phyloP scores from a whole-genome alignment of 2,329 filamentous ascomycete species.

The Apiospora rasikravindrae region DNA sequence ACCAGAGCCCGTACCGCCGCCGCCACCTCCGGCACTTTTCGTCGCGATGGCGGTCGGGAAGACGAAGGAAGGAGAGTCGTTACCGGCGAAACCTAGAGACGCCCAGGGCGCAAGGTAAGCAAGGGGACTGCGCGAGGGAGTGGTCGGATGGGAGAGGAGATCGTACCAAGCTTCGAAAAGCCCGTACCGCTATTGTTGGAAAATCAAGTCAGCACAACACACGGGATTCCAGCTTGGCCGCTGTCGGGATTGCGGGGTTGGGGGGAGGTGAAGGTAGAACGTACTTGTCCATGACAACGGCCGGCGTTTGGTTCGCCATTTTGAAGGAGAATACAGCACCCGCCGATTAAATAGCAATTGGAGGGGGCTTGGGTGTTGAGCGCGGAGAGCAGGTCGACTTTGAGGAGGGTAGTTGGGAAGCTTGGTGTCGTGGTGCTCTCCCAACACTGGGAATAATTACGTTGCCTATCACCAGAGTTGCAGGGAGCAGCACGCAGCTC shows the following conservation, averaged over 20 bases:
- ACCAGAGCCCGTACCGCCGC: constrained; percentile 80
- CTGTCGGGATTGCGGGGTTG: constrained; percentile 30
- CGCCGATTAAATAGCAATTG: constrained; percentile 4
- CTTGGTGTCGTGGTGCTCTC: constrained; percentile 11
- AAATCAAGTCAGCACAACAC: constrained; percentile 35
- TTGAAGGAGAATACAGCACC: constrained; percentile 37
- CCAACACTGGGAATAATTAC: constrained; percentile 16
- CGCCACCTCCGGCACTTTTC: constrained; percentile 73
- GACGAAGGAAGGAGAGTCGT: constrained; percentile 98
- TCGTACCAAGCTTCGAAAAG: constrained; percentile 95
- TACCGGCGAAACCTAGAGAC: constrained; percentile 87
- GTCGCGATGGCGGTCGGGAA: constrained; percentile 99
- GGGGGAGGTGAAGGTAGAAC: constrained; percentile 49
- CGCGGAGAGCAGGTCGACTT: not conserved
- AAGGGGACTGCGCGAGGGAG: constrained; percentile 14
- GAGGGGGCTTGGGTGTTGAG: not conserved
- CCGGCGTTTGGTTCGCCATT: constrained; percentile 98
- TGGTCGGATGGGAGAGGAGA: constrained; percentile 5
- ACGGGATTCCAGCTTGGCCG: constrained; percentile 27
- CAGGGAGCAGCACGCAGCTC: constrained; percentile 5
- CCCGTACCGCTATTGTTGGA: constrained; percentile 84
- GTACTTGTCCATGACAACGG: constrained; percentile 99
- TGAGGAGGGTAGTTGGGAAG: not conserved
- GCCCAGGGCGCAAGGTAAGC: constrained; percentile 21
- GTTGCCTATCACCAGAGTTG: constrained; percentile 15